These are phyloP conservation scores for Picea glauca DNA, from an alignment of 75 land plant genomes.

Conservation along the genomic window DNA sequence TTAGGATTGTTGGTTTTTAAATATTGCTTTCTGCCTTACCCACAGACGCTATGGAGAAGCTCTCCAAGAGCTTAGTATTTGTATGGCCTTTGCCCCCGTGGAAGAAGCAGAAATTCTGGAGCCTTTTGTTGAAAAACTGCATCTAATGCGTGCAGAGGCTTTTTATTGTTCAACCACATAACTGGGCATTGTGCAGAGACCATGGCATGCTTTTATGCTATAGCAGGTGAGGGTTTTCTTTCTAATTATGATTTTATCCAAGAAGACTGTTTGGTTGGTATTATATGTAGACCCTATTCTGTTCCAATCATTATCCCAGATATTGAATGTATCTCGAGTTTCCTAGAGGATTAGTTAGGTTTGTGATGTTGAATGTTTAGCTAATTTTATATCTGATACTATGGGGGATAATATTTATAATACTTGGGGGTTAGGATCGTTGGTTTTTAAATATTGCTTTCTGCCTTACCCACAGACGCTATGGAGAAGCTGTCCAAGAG, in stretches of 20 bases:
- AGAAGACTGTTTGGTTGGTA: background rate
- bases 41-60: conserved; percentile 69
- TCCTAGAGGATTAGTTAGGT: background rate
- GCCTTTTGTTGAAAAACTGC: conserved; percentile 71
- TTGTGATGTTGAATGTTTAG: background rate
- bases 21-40: background rate
- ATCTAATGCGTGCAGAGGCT: conserved; percentile 61
- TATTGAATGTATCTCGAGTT: background rate
- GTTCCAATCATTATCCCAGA: background rate
- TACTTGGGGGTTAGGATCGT: background rate
- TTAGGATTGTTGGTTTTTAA: background rate
- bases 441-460: background rate
- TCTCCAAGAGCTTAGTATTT: conserved; percentile 79
- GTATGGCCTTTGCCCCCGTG: conserved; percentile 76
- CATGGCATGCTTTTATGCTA: conserved; percentile 65
- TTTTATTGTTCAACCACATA: conserved; percentile 57
- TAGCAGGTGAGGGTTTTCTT: conserved; percentile 28
- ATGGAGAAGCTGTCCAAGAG: conserved; percentile 69
- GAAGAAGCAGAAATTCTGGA: conserved; percentile 59
- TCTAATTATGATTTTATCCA: background rate
- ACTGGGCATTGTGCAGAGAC: conserved; percentile 63
- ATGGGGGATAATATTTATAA: background rate
- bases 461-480: conserved; percentile 37
- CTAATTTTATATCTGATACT: background rate
- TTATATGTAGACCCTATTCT: background rate